Evolutionary conservation across 1,284 basidiomycete species (phyloP), one percentile per base, ranked within the genome.

Genomic region (Agroathelia rolfsii): DNA sequence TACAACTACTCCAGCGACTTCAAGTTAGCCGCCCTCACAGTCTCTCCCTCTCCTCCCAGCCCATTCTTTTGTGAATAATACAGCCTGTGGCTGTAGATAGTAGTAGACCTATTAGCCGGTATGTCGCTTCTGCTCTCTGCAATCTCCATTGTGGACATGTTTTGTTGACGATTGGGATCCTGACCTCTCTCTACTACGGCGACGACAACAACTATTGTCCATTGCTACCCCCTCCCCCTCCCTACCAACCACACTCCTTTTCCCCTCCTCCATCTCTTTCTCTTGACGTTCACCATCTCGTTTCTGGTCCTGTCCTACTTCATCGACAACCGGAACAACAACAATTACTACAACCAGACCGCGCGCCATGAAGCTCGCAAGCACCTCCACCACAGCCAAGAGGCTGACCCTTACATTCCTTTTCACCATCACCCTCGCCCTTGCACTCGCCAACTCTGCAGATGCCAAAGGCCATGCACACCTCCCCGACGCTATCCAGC

Each of bases 341-440:
- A 61, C 8, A 24, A 8, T n/a, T 8, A 8, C 24, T 11, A 12
- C 12, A 32, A 22, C 17, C 5, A 12, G n/a, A 32, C 30, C 13
- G 19, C 34, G 33, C 44, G 46, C 43, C 53, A 73, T 73, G 69
- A n/a, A n/a, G n/a, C n/a, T n/a, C n/a, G n/a, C n/a, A n/a, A n/a
- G n/a, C 60, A 68, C 49, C 45, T 18, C 55, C 41, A 48, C 53
- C 46, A 61, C 53, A 42, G 48, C 50, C 49, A 53, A 53, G 55
- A 64, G 62, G 45, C 48, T 67, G 49, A 71, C 76, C 49, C 63
- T 84, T 68, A 46, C 82, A 70, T 61, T 71, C 45, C 69, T 52
- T 51, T 38, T 64, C 45, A 55, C 60, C 36, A 52, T 83, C 50
- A 52, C 68, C 53, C 54, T 77, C 49, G 55, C 63, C 36, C 47